Evolutionary conservation across 768 basidiomycete species (phyloP), one percentile per base, ranked within the genome.

Genomic region (Trametes cinnabarina): DNA sequence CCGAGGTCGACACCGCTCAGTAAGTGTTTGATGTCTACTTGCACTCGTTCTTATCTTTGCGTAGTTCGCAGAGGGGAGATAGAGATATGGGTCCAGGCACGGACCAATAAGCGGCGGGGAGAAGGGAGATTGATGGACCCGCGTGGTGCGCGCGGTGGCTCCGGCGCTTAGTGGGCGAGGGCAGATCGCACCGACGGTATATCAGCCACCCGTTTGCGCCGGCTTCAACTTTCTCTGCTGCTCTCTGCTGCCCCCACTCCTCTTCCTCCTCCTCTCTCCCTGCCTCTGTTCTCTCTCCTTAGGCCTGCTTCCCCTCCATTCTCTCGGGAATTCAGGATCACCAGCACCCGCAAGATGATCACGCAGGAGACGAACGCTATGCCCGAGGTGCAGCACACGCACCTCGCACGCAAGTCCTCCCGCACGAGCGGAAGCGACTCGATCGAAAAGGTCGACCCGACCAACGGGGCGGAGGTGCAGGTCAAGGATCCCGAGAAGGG

Each of bases 361-460:
- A 34, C 39, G 19, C 26, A 39, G 44, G 50, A 39, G 50, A 30
- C 11, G 35, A 25, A 19, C 34, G 19, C 7, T 35, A 11, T 34
- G 23, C 6, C 12, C 47, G 44, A 47, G 22, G 54, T 23, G 17
- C 17, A 53, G 26, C 23, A 46, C 19, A 25, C 25, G 51, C 40
- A 19, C 43, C 41, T 66, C 40, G 60, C 57, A 37, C 66, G 67
- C 55, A 68, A 65, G 63, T 19, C 60, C 11, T 69, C 71, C 7
- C 63, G 42, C 40, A 65, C 61, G 12, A 60, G 57, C 49, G 50
- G 65, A 47, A 52, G 55, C 42, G 61, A 51, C n/a, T 66, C 65
- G 19, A 47, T 64, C 57, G 32, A 58, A 15, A 70, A 70, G 48
- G 65, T 67, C 64, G 69, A 71, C 62, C 57, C 66, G 40, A 42